Conservation (phyloP, 805 yeast genomes). For the Ogataea henricii region DNA sequence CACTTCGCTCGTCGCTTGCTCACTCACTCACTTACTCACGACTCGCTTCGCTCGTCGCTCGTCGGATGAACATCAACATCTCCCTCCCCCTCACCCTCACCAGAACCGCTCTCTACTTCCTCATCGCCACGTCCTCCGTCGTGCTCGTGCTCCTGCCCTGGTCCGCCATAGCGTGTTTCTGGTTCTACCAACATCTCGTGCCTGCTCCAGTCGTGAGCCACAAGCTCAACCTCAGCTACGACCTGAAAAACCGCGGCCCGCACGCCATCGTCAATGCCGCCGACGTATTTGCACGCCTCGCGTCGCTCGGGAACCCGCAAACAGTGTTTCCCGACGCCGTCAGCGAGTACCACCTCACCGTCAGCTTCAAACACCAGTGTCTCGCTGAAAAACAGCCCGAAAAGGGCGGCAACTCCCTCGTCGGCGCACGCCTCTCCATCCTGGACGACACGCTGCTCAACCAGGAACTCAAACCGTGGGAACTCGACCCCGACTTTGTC, state of each 20-base stretch:
- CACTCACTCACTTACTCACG: neutral
- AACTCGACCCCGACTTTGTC: slow-evolving; percentile 17
- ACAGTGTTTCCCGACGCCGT: slow-evolving; percentile 15
- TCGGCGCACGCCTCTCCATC: slow-evolving; percentile 25
- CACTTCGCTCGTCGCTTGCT: no score
- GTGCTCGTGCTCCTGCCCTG: slow-evolving; percentile 34
- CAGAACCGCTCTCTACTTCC: slow-evolving; percentile 22
- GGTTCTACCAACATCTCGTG: slow-evolving; percentile 33
- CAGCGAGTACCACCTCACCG: slow-evolving; percentile 23
- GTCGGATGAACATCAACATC: slow-evolving; percentile 24
- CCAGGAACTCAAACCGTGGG: slow-evolving; percentile 26
- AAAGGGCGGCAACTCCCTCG: slow-evolving; percentile 8
- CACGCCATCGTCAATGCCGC: slow-evolving; percentile 22
- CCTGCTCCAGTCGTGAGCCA: slow-evolving; percentile 27
- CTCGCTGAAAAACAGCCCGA: slow-evolving; percentile 5
- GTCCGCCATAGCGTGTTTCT: slow-evolving; percentile 34
- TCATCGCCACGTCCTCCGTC: slow-evolving; percentile 18
- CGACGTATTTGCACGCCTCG: slow-evolving; percentile 19
- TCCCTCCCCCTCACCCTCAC: slow-evolving; percentile 28
- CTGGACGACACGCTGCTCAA: slow-evolving; percentile 26
- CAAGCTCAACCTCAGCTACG: slow-evolving; percentile 23
- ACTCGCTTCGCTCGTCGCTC: neutral
- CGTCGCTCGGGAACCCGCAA: slow-evolving; percentile 8
- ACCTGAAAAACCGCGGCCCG: slow-evolving; percentile 27
- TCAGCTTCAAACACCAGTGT: slow-evolving; percentile 20